Base-by-base conservation (phyloP, 2,329 filamentous ascomycete genomes). In the Fusarium sp. region DNA sequence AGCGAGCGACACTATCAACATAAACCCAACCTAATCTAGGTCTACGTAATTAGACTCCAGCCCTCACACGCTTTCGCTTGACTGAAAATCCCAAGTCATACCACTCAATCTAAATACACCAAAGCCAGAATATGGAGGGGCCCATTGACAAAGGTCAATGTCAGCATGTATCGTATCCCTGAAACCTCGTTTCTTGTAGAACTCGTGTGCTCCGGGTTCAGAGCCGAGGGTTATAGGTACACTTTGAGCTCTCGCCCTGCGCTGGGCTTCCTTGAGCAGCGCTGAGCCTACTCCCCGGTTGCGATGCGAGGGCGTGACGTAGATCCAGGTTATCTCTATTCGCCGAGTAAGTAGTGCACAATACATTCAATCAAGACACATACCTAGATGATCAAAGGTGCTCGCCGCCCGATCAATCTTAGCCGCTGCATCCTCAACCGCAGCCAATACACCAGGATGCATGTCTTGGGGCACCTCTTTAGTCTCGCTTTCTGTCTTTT, bases 261-360 rank as follows among this genome's bases (percentile, higher is more conserved):
- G 15, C 5, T 39, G 56, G 4, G 13, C 44, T 12, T 59, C 47
- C 10, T 51, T 53, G 13, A 63, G 1, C 10, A 66, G 41, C 34
- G 51, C 34, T 18, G 55, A 59, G 2, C 63, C 63, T 9, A 66
- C 47, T 0, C 60, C 54, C 8, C 7, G 15, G 12, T 15, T 55
- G 13, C 63, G 60, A 18, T 30, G 16, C 16, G 50, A 56, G 12
- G 55, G 50, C 13, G 39, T 63, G 39, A 66, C 63, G n/a, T 47
- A 63, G 7, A 66, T 36, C 18, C 60, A 66, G 5, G 60, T 66
- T 7, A 66, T 28, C 34, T 63, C 59, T 66, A 30, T 27, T 6
- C 11, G 1, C 13, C 36, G 6, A 1, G 44, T 53, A 59, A 48
- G 44, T 10, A 48, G 7, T 9, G n/a, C 3, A 10, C 6, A n/a